A percentile compares a stretch with the other conserved stretches of the same genome.
Conservation (phyloP, 805 yeast species). For the Brettanomyces anomalus region DNA sequence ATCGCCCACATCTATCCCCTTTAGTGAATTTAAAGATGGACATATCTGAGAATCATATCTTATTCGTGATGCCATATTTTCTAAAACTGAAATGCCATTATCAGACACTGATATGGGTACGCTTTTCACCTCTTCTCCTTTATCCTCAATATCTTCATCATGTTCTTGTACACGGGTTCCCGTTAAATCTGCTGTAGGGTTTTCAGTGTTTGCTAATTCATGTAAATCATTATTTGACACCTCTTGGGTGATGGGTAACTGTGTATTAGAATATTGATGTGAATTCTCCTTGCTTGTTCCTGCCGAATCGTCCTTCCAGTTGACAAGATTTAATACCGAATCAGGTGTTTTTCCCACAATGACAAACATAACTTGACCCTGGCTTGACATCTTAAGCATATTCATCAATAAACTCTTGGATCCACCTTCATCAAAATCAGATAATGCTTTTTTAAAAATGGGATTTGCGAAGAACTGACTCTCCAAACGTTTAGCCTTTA, state of each 20-base stretch:
- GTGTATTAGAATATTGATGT: too few species aligned
- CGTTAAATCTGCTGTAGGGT: too few species aligned
- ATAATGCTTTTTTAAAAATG: conserved; percentile 44
- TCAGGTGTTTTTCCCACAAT: conserved; percentile 26
- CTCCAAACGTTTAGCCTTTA: conserved; percentile 37
- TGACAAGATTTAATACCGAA: conserved; percentile 3
- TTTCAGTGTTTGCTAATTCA: too few species aligned
- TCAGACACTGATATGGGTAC: not conserved
- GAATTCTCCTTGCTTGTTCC: too few species aligned
- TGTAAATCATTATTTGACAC: too few species aligned
- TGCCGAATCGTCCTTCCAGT: too few species aligned
- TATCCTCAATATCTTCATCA: not conserved
- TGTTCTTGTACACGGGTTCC: not conserved
- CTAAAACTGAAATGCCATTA: not conserved
- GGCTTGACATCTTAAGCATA: conserved; percentile 35
- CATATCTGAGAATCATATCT: conserved; percentile 36
- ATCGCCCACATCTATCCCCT: conserved; percentile 24
- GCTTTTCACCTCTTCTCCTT: not conserved
- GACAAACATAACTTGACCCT: conserved; percentile 43
- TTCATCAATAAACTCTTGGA: conserved; percentile 44
- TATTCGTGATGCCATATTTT: not conserved
- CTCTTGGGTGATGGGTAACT: too few species aligned
- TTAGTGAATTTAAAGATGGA: conserved; percentile 60
- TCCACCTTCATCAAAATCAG: conserved; percentile 58
- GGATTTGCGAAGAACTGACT: conserved; percentile 46